Evolutionary conservation across 495 filamentous ascomycete genomes (phyloP).

Genomic region (Aspergillus wentii): DNA sequence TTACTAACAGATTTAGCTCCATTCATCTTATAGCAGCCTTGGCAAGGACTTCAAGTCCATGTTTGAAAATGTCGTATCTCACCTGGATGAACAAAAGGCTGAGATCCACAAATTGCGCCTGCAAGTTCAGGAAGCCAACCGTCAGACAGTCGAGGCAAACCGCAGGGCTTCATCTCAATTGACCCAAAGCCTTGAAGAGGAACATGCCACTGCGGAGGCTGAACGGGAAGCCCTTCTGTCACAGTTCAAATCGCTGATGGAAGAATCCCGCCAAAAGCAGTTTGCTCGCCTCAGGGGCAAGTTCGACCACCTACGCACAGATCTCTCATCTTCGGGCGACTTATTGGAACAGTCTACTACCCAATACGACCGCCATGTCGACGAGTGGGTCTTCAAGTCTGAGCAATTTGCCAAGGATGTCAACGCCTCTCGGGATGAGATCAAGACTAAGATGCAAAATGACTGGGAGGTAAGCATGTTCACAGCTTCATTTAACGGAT

Average conservation of each 20-base stretch:
- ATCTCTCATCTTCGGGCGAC: conserved; percentile 56
- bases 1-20: conserved; percentile 48
- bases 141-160: conserved; percentile 60
- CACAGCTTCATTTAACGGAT: conserved; percentile 1
- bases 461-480: conserved; percentile 71
- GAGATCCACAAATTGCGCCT: conserved; percentile 68
- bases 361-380: conserved; percentile 66
- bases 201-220: conserved; percentile 63
- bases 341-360: conserved; percentile 58
- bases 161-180: conserved; percentile 59
- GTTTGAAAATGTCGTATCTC: conserved; percentile 72
- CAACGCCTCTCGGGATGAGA: conserved; percentile 61
- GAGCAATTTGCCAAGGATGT: conserved; percentile 65
- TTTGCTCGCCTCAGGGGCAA: conserved; percentile 63
- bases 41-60: conserved; percentile 83
- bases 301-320: conserved; percentile 54
- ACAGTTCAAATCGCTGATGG: conserved; percentile 72
- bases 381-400: conserved; percentile 68
- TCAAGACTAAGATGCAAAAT: conserved; percentile 77
- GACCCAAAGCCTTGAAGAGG: conserved; percentile 68
- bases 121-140: conserved; percentile 64
- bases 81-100: conserved; percentile 69
- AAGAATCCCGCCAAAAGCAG: conserved; percentile 66
- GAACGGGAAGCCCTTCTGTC: conserved; percentile 70
- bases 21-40: conserved; percentile 79